Percentiles rank a stretch among this genome's conserved stretches.
phyloP scores from a whole-genome alignment of 2,329 filamentous ascomycete genomes.

The Colletotrichum sojae region DNA sequence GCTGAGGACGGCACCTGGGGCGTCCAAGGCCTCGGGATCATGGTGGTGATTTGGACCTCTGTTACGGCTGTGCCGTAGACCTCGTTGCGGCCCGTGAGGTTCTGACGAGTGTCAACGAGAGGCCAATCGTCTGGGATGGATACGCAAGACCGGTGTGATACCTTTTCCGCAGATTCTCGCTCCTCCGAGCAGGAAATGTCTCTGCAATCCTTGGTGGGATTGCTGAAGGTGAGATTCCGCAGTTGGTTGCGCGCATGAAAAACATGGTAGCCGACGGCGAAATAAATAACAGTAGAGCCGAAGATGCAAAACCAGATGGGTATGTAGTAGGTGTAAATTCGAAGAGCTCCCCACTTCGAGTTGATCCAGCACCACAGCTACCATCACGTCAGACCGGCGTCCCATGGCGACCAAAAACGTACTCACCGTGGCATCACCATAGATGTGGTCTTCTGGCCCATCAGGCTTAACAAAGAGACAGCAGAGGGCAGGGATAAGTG shows the following conservation, averaged over 20 bases:
- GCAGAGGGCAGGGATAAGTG: constrained; percentile 76
- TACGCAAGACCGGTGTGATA: constrained; percentile 40
- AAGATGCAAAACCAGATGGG: constrained; percentile 73
- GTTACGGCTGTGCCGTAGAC: constrained; percentile 67
- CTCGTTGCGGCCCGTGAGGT: constrained; percentile 48
- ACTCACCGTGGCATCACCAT: constrained; percentile 71
- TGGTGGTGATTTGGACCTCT: constrained; percentile 62
- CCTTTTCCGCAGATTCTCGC: constrained; percentile 52
- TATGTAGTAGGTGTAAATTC: constrained; percentile 74
- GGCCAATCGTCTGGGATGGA: constrained; percentile 1
- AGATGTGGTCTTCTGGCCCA: constrained; percentile 50
- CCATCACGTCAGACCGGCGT: neutral
- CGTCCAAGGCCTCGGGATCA: constrained; percentile 33
- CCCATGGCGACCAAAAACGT: neutral
- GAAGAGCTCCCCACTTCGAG: constrained; percentile 66
- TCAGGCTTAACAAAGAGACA: constrained; percentile 68
- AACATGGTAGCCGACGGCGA: constrained; percentile 71
- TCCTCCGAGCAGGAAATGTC: constrained; percentile 48
- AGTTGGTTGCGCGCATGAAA: constrained; percentile 71
- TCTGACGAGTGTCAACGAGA: constrained; percentile 39
- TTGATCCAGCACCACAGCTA: constrained; percentile 76
- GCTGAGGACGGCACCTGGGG: constrained; percentile 39
- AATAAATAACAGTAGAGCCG: constrained; percentile 68
- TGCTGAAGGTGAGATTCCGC: constrained; percentile 66
- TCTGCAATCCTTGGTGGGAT: constrained; percentile 54